Base-by-base conservation (phyloP, 2,329 filamentous ascomycete species). In the Paraphaeosphaeria sporulosa region DNA sequence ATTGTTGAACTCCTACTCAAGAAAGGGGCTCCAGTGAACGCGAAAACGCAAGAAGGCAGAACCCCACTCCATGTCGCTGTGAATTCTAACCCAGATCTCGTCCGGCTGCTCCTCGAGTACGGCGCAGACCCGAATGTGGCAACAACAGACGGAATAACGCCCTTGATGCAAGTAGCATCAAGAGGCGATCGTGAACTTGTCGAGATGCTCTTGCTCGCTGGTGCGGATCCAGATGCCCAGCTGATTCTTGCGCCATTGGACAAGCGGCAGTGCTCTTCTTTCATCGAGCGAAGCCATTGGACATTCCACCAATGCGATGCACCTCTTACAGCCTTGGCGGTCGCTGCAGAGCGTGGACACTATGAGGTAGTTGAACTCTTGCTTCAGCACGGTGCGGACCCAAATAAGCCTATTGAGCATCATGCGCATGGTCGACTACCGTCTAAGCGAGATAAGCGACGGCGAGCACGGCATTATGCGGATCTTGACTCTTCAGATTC, bases 391-490 rank as follows among this genome's bases (percentile, higher is more conserved):
- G 53, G 53, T 21, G 53, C 53, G 21, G 27, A 55, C 36, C 53
- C 53, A 32, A 55, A 55, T 25, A 10, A 19, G 12, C 42, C 42
- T 4, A 47, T 55, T 9, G 21, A 15, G 12, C 53, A 55, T 38
- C 53, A 55, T 30, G 44, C 53, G 8, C 53, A 55, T 40, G 53
- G 53, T n/a, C 10, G 53, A 40, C 30, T 55, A 25, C 53, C 44
- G 6, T 55, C 53, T 2, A 48, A 46, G 17, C 53, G 53, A 4
- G 30, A 55, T 8, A 27, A 48, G 27, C 53, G 53, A 23, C 53
- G 53, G 13, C 13, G 27, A 12, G 42, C 42, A 47, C 27, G 53
- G n/a, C 15, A 21, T 7, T 12, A n/a, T 15, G 42, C 4, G 10
- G 53, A 55, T 10, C 23, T 42, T 8, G 27, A 46, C 7, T 55